A percentile compares a stretch with the other conserved stretches of the same genome.
phyloP scores from a whole-genome alignment of 1,284 basidiomycete genomes.

The Agaricales sp. region DNA sequence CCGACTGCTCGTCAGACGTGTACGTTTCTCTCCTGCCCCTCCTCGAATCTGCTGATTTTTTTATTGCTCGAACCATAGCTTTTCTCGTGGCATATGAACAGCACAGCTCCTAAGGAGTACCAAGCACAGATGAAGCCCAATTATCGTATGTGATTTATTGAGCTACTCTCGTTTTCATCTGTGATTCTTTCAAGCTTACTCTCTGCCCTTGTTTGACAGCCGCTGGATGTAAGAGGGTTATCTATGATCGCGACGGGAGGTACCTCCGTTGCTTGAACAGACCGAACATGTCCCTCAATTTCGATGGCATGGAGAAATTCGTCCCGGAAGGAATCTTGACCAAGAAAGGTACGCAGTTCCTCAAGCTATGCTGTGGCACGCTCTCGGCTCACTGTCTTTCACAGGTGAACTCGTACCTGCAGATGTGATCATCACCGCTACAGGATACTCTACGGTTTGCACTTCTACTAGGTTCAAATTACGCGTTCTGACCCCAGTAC shows the following conservation, averaged over 20 bases:
- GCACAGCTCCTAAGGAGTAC: conserved; percentile 31
- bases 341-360: conserved; percentile 14
- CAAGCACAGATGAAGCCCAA: conserved; percentile 28
- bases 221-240: conserved; percentile 26
- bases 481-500: no score
- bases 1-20: neutral
- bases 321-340: conserved; percentile 26
- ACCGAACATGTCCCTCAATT: conserved; percentile 27
- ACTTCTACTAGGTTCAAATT: neutral
- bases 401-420: conserved; percentile 35
- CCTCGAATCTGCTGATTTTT: neutral
- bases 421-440: conserved; percentile 41
- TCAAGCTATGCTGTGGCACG: no score
- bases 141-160: conserved; percentile 23
- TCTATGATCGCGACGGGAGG: conserved; percentile 24
- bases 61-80: conserved; percentile 11
- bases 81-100: conserved; percentile 22
- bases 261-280: conserved; percentile 26
- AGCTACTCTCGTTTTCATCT: conserved; percentile 9
- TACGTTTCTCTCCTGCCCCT: neutral
- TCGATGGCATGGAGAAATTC: conserved; percentile 25
- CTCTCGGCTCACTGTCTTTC: no score
- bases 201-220: conserved; percentile 16
- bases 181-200: conserved; percentile 17
- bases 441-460: conserved; percentile 35